Conservation (phyloP, 345 rosid species). For the Lepidium africanum region DNA sequence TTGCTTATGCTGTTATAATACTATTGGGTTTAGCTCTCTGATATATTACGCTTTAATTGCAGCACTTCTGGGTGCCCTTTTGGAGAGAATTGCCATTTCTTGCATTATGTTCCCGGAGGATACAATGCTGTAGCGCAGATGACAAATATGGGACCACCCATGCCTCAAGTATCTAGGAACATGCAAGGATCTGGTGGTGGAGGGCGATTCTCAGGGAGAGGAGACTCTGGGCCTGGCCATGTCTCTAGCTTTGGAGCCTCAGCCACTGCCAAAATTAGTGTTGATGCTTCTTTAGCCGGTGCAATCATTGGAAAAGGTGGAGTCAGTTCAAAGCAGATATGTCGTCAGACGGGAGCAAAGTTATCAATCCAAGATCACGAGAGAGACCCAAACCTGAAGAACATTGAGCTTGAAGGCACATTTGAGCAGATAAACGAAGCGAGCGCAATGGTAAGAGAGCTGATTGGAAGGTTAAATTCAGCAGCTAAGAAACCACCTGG, state of each 20-base stretch:
- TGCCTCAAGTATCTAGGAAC: conserved; percentile 53
- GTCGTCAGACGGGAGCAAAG: conserved; percentile 80
- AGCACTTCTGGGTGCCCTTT: conserved; percentile 97
- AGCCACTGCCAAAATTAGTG: conserved; percentile 85
- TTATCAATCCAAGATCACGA: conserved; percentile 87
- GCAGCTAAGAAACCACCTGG: conserved; percentile 31
- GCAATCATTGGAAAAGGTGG: conserved; percentile 95
- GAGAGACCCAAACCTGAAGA: conserved; percentile 64
- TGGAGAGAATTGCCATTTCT: conserved; percentile 94
- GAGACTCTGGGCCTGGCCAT: conserved; percentile 71
- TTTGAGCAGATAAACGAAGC: conserved; percentile 96
- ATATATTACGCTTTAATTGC: conserved; percentile 27
- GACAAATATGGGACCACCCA: conserved; percentile 51
- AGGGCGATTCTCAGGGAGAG: conserved; percentile 76
- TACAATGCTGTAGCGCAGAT: conserved; percentile 75
- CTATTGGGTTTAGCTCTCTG: conserved; percentile 11
- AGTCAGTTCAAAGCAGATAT: conserved; percentile 84
- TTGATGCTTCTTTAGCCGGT: conserved; percentile 88
- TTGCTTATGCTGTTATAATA: not conserved
- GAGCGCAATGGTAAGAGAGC: conserved; percentile 86
- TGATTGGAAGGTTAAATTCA: conserved; percentile 61
- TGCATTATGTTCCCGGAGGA: conserved; percentile 98
- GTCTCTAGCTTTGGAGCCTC: conserved; percentile 86
- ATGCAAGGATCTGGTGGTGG: conserved; percentile 63
- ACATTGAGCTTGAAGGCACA: conserved; percentile 93